Evolutionary conservation across 345 rosid species (phyloP).

Genomic region (Murraya koenigii): DNA sequence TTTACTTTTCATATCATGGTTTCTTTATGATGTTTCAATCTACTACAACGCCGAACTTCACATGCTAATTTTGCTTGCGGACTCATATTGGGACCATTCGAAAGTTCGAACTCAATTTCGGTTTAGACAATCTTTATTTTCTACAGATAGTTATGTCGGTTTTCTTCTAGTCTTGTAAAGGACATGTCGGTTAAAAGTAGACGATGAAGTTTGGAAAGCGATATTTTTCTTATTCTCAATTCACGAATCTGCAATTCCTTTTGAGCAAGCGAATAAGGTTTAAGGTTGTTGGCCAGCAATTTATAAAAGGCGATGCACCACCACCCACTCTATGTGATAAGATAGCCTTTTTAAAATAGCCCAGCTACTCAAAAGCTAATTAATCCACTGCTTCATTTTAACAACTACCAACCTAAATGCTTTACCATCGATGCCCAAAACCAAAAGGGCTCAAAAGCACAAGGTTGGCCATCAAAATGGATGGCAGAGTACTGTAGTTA

Average conservation of each 20-base stretch:
- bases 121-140: not conserved
- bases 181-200: not conserved
- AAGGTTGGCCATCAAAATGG: not conserved
- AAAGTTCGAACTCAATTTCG: not conserved
- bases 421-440: not conserved
- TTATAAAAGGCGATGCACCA: not conserved
- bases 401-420: not conserved
- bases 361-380: not conserved
- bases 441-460: not conserved
- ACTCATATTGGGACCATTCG: no score
- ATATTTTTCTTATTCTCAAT: no score
- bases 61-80: no score
- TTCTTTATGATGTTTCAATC: no score
- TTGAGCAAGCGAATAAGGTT: no score
- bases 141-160: not conserved
- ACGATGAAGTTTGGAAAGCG: no score
- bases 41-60: no score
- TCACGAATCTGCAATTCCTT: no score
- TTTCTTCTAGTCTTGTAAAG: not conserved
- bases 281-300: no score
- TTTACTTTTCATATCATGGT: no score
- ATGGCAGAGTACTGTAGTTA: not conserved
- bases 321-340: not conserved
- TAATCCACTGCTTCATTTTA: not conserved
- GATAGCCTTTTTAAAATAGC: not conserved